phyloP scores from a whole-genome alignment of 352 stramenopile species.

The Phytophthora idaei region DNA sequence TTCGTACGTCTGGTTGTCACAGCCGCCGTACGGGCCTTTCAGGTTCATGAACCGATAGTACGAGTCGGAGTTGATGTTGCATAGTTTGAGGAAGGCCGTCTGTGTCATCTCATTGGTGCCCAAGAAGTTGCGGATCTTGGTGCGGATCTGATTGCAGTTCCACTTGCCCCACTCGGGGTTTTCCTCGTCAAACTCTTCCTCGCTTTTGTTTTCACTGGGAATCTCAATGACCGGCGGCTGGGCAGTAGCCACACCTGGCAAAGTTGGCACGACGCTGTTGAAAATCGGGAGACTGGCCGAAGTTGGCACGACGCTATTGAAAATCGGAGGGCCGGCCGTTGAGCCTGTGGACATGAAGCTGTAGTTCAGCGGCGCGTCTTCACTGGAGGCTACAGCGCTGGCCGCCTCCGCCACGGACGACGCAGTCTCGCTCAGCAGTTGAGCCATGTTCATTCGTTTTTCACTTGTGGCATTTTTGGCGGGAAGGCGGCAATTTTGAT shows the following conservation, averaged over 20 bases:
- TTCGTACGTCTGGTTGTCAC: conserved; percentile 51
- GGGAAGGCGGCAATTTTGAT: conserved; percentile 5
- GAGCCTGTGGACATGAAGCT: not conserved
- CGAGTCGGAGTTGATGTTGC: conserved; percentile 56
- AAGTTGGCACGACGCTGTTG: not conserved
- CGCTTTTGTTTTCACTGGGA: conserved; percentile 10
- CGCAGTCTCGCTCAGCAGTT: not conserved
- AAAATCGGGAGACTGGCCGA: not conserved
- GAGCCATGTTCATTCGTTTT: conserved; percentile 13
- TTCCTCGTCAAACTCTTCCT: conserved; percentile 31
- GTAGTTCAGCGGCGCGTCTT: not conserved
- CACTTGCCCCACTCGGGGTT: conserved; percentile 36
- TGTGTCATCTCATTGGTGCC: conserved; percentile 59
- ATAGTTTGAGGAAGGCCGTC: conserved; percentile 43
- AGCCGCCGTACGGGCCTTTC: conserved; percentile 46
- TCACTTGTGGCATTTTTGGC: not conserved
- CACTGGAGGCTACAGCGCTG: not conserved
- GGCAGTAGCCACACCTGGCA: not conserved
- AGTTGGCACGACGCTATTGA: not conserved
- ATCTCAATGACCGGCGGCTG: conserved; percentile 3
- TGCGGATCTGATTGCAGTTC: conserved; percentile 53
- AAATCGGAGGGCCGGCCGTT: not conserved
- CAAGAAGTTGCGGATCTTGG: conserved; percentile 56
- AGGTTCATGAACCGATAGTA: conserved; percentile 60
- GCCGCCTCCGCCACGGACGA: conserved; percentile 19